Base-by-base conservation (phyloP, 2,329 filamentous ascomycete genomes). In the Diaporthe sp. region DNA sequence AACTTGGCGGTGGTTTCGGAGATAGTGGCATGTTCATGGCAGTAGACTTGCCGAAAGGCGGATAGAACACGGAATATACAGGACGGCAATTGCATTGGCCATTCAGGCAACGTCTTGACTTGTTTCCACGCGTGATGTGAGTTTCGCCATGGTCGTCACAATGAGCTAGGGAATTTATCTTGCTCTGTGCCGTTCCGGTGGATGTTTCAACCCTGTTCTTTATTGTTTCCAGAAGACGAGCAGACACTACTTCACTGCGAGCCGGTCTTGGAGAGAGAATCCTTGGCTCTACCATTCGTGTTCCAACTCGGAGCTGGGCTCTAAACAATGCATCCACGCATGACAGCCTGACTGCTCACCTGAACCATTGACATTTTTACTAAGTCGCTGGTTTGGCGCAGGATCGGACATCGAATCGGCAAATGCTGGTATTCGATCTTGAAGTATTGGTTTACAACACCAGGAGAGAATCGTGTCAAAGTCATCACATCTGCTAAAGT, bases 31-130 rank as follows among this genome's bases (percentile, higher is more conserved):
- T 37, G 37, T 66, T 50, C 25, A 37, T 51, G 44, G 63, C 44
- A n/a, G 30, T 51, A 66, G 63, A 51, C 44, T 37, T 66, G 63
- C 63, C 63, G 63, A 51, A 66, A 39, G 44, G 63, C 63, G 44
- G 63, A 66, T 66, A 66, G 63, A 37, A 66, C 22, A 51, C 8
- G 22, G 44, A 9, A 37, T 58, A 27, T 66, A 66, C 30, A 66
- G 15, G 44, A 51, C 30, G 63, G 63, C 22, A 66, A 27, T 15
- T 50, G n/a, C 13, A 66, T 25, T 66, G n/a, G 44, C 63, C 63
- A 51, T 37, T 37, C 30, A 19, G 30, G n/a, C 7, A 25, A 51
- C 22, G 3, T 4, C 30, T 50, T 37, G 19, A n/a, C 27, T 35
- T 19, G 22, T 37, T 27, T 32, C n/a, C 22, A 25, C 30, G 22